phyloP scores from a whole-genome alignment of 2,329 filamentous ascomycete genomes.

The Cercospora sp. region DNA sequence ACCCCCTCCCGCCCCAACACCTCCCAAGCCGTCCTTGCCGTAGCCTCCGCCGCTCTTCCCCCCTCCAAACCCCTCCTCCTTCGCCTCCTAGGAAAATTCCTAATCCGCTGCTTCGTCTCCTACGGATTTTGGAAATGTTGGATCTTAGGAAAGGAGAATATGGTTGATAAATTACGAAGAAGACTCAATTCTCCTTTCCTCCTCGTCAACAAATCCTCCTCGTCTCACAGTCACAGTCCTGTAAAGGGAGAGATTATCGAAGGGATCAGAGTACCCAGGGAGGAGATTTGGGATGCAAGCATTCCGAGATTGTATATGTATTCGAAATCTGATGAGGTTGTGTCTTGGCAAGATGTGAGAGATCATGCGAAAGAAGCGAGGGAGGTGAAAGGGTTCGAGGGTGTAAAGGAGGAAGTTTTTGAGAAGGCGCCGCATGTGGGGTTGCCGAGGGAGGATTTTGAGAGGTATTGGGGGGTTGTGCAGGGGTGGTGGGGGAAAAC shows the following conservation, averaged over 20 bases:
- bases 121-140: slow-evolving; percentile 5
- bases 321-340: slow-evolving; percentile 59
- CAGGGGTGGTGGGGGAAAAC: not conserved
- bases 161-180: slow-evolving; percentile 7
- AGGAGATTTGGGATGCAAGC: not conserved
- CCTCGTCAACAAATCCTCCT: not conserved
- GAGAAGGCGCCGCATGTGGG: slow-evolving; percentile 61
- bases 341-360: slow-evolving; percentile 58
- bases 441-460: slow-evolving; percentile 58
- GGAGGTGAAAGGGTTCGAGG: slow-evolving; percentile 50
- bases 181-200: not conserved
- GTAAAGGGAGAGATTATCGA: not conserved
- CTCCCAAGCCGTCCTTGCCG: slow-evolving; percentile 21
- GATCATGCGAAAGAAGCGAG: slow-evolving; percentile 53
- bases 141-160: slow-evolving; percentile 6
- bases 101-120: slow-evolving; percentile 12
- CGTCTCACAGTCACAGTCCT: not conserved
- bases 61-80: slow-evolving; percentile 18
- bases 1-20: slow-evolving; percentile 29
- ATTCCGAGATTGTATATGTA: slow-evolving; percentile 57
- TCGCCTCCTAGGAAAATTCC: slow-evolving; percentile 15
- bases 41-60: slow-evolving; percentile 22
- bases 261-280: not conserved
- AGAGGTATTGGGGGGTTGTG: slow-evolving; percentile 47
- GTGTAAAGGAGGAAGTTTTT: slow-evolving; percentile 54